A percentile compares a stretch with the other conserved stretches of the same genome.
Conservation (phyloP, 768 basidiomycete species). For the Leccinum longicurvipes region DNA sequence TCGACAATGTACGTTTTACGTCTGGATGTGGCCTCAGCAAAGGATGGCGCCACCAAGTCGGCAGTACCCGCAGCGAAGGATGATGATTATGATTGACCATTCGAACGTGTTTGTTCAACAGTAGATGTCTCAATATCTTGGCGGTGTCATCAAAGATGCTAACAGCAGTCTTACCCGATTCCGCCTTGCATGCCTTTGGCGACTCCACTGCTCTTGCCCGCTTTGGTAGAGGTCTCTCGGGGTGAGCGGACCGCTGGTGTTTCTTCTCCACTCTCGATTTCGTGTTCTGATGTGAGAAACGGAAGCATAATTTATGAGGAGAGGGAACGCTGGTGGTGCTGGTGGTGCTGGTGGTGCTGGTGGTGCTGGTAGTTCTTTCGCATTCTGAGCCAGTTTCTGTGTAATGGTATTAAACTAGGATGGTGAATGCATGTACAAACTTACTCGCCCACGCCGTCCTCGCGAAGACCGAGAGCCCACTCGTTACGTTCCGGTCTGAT, state of each 20-base stretch:
- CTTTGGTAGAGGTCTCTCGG: conserved; percentile 18
- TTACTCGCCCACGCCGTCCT: conserved; percentile 61
- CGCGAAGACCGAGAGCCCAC: conserved; percentile 57
- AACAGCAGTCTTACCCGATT: neutral
- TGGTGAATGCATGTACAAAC: conserved; percentile 21
- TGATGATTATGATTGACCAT: neutral
- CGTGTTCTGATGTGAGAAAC: neutral
- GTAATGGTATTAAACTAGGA: neutral
- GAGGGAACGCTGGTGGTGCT: conserved; percentile 7
- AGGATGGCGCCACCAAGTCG: neutral
- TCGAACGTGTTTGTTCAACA: neutral
- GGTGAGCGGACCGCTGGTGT: conserved; percentile 11
- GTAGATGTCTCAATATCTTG: neutral
- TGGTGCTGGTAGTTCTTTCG: no score
- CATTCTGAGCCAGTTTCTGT: conserved; percentile 24
- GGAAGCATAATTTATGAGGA: neutral
- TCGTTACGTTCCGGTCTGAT: conserved; percentile 30
- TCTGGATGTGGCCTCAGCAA: conserved; percentile 8
- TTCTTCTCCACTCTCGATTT: conserved; percentile 12
- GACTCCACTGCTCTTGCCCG: conserved; percentile 4
- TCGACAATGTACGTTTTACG: conserved; percentile 13
- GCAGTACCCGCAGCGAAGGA: neutral
- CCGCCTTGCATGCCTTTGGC: neutral
- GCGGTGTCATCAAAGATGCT: neutral
- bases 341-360: no score